These are phyloP conservation scores for Megacollybia platyphylla DNA, from an alignment of 1,284 basidiomycete species.

Conservation along the genomic window DNA sequence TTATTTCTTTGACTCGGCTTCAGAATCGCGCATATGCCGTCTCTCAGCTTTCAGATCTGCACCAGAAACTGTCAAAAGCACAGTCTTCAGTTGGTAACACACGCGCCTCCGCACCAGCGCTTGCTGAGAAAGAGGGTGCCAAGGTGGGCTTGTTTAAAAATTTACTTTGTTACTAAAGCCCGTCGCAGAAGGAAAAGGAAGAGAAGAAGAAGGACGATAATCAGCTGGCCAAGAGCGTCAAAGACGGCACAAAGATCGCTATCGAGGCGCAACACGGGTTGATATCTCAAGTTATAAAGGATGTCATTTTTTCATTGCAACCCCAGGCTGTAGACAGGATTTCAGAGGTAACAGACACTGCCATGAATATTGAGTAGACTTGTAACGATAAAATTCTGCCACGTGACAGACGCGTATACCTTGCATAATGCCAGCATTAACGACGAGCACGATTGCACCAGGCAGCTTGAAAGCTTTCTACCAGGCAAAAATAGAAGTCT, in stretches of 20 bases:
- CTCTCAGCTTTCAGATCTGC: conserved; percentile 79
- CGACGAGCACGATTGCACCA: not conserved
- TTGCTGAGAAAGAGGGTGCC: conserved; percentile 32
- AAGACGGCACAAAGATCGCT: conserved; percentile 81
- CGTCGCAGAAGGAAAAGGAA: conserved; percentile 41
- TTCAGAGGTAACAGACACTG: conserved; percentile 19
- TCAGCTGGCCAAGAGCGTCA: conserved; percentile 68
- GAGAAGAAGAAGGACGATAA: conserved; percentile 71
- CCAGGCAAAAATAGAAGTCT: conserved; percentile 89
- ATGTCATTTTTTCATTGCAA: conserved; percentile 67
- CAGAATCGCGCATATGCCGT: conserved; percentile 90
- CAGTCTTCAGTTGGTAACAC: conserved; percentile 41
- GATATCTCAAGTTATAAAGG: conserved; percentile 82
- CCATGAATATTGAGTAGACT: conserved; percentile 20
- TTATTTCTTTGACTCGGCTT: conserved; percentile 8
- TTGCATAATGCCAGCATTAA: not conserved
- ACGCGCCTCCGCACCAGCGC: conserved; percentile 35
- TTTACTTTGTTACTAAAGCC: conserved; percentile 3
- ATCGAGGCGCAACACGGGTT: conserved; percentile 86
- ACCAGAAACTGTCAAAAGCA: conserved; percentile 72
- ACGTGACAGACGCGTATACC: not conserved
- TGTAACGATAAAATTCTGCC: too few species aligned
- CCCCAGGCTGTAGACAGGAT: conserved; percentile 21
- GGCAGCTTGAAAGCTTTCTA: conserved; percentile 83
- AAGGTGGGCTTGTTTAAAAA: conserved; percentile 16